phyloP scores from a whole-genome alignment of 139 green algal species.

The Pycnococcus provasolii region DNA sequence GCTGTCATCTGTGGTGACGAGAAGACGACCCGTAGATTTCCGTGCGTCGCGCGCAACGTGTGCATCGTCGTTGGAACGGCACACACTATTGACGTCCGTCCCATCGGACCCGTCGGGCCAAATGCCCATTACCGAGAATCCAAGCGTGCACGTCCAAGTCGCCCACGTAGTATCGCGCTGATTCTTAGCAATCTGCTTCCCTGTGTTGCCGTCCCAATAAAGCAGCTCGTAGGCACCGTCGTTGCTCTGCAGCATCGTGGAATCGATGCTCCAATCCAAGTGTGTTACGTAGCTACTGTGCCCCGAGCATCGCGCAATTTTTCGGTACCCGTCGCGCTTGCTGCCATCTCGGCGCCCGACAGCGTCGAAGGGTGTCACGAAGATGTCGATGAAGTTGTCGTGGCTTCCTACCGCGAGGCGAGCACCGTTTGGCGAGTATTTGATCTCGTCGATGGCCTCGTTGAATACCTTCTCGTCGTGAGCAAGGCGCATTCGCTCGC shows the following conservation, averaged over 20 bases:
- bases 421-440: constrained; percentile 47
- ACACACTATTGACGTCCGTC: constrained; percentile 50
- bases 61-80: constrained; percentile 10
- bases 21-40: neutral
- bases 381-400: constrained; percentile 57
- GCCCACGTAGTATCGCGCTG: constrained; percentile 43
- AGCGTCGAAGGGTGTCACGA: constrained; percentile 33
- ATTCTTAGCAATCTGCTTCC: constrained; percentile 37
- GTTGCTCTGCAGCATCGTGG: constrained; percentile 40
- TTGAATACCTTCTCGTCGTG: constrained; percentile 14
- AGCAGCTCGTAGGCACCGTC: constrained; percentile 48
- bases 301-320: constrained; percentile 21
- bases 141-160: constrained; percentile 47
- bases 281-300: constrained; percentile 43
- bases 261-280: constrained; percentile 50
- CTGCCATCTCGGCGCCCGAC: neutral
- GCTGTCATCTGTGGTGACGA: constrained; percentile 3
- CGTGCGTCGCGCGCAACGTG: neutral
- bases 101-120: constrained; percentile 44
- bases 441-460: constrained; percentile 45
- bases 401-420: constrained; percentile 45
- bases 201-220: constrained; percentile 48
- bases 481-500: constrained; percentile 24
- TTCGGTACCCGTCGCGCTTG: neutral
- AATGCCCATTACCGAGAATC: constrained; percentile 58